A percentile compares a stretch with the other conserved stretches of the same genome.
phyloP scores from a whole-genome alignment of 192 early-diverging fungal species.

The Funneliformis geosporum region DNA sequence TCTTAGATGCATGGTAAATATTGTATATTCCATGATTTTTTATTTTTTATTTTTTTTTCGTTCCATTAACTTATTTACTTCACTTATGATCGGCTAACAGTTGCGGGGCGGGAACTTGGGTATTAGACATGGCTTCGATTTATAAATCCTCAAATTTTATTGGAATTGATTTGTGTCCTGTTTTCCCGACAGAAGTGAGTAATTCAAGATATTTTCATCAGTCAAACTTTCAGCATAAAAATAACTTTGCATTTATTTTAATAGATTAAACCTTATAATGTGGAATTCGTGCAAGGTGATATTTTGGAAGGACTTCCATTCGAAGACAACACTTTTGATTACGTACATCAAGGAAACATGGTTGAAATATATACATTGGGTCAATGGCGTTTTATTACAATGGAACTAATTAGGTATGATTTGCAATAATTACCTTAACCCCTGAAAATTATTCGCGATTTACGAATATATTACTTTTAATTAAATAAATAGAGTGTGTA shows the following conservation, averaged over 20 bases:
- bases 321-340: neutral
- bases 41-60: neutral
- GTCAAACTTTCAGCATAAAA: too few species aligned
- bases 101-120: neutral
- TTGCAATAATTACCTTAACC: neutral
- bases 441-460: neutral
- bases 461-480: neutral
- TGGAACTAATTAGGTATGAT: neutral
- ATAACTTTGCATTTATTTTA: too few species aligned
- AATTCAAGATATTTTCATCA: neutral
- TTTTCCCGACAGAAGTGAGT: neutral
- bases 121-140: neutral
- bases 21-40: too few species aligned
- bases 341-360: neutral
- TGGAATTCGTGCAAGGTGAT: slow-evolving; percentile 5
- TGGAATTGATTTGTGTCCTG: neutral
- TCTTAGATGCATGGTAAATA: neutral
- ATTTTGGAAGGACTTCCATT: neutral
- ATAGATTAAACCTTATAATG: neutral
- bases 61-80: neutral
- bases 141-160: neutral
- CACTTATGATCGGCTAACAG: neutral
- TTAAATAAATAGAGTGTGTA: neutral
- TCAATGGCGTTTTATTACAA: neutral
- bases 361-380: neutral